phyloP scores from a whole-genome alignment of 495 filamentous ascomycete genomes.

The Aspergillus saccharolyticus region DNA sequence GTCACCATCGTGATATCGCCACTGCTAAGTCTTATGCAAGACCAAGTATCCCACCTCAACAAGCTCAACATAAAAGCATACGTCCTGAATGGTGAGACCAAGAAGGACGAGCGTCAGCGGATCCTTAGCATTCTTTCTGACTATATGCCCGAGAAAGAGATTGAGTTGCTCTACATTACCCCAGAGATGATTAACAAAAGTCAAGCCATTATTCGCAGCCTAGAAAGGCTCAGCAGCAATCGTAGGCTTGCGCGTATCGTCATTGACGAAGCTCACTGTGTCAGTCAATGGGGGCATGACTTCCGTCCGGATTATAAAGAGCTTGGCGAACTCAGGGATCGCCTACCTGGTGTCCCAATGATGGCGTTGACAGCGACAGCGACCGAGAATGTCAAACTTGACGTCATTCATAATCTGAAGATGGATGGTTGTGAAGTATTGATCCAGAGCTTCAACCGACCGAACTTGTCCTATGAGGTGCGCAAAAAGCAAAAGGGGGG shows the following conservation, averaged over 20 bases:
- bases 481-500: conserved; percentile 50
- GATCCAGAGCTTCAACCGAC: conserved; percentile 88
- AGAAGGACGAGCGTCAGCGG: conserved; percentile 46
- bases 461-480: conserved; percentile 87
- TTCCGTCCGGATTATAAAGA: conserved; percentile 95
- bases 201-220: conserved; percentile 50
- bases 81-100: conserved; percentile 71
- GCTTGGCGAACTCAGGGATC: conserved; percentile 63
- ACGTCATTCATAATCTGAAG: conserved; percentile 81
- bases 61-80: conserved; percentile 72
- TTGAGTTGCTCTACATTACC: conserved; percentile 89
- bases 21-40: conserved; percentile 90
- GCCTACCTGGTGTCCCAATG: conserved; percentile 72
- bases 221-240: conserved; percentile 59
- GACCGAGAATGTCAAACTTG: conserved; percentile 83
- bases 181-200: conserved; percentile 94
- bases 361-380: conserved; percentile 96
- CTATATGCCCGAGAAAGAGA: conserved; percentile 55
- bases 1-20: conserved; percentile 95
- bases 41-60: conserved; percentile 79
- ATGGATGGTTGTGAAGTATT: conserved; percentile 74
- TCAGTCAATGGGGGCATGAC: conserved; percentile 98
- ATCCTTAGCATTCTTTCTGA: conserved; percentile 58
- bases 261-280: conserved; percentile 97
- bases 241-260: conserved; percentile 80